Evolutionary conservation across 164 flowering plant genomes (phyloP).

Genomic region (Cinnamomum micranthum): DNA sequence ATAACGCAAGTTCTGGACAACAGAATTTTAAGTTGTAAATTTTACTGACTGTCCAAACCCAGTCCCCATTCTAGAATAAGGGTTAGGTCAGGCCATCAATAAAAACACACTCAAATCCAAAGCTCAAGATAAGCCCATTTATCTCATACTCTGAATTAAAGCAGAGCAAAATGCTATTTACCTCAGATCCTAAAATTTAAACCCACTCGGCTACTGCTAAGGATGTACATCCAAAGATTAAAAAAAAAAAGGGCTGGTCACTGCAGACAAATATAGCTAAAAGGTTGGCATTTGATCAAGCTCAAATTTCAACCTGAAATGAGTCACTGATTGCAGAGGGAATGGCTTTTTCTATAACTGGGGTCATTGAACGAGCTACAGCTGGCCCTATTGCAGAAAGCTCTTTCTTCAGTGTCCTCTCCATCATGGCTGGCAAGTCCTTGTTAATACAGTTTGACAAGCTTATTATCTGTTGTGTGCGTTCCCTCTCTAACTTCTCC

Average conservation of each 20-base stretch:
- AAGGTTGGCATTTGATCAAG: background rate
- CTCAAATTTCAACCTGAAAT: constrained; percentile 61
- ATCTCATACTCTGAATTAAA: background rate
- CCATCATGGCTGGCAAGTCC: constrained; percentile 65
- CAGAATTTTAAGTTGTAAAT: background rate
- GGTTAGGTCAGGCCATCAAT: too few species aligned
- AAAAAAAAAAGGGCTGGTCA: too few species aligned
- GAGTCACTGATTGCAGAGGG: constrained; percentile 64
- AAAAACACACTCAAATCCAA: too few species aligned
- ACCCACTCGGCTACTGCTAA: background rate
- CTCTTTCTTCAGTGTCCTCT: constrained; percentile 78
- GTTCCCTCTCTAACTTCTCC: constrained; percentile 51
- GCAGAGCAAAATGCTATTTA: background rate
- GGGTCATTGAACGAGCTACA: constrained; percentile 55
- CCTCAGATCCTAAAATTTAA: background rate
- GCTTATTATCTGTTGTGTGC: constrained; percentile 54
- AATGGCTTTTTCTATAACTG: constrained; percentile 68
- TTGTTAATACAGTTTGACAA: constrained; percentile 54
- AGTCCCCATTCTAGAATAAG: background rate
- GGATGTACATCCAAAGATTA: too few species aligned
- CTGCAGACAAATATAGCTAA: too few species aligned
- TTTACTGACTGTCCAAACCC: background rate
- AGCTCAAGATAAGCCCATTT: background rate
- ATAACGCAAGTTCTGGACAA: background rate
- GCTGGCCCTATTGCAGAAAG: constrained; percentile 63